Evolutionary conservation across 331 rosid genomes (phyloP).

Genomic region (Telfairia occidentalis): DNA sequence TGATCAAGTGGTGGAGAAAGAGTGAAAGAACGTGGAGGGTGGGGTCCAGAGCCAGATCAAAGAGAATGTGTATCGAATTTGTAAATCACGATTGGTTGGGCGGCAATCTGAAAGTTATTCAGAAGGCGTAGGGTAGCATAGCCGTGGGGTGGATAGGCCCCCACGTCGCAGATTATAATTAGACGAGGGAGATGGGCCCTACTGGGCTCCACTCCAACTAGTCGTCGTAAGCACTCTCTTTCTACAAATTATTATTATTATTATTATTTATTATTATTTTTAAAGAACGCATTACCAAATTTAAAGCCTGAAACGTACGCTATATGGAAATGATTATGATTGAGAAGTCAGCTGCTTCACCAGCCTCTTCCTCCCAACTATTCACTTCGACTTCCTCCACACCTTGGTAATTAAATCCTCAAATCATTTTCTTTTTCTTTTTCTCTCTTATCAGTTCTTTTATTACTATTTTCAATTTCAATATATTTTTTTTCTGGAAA

Average conservation of each 20-base stretch:
- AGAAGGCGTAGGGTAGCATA: not conserved
- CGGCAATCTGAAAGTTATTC: not conserved
- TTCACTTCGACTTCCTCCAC: not conserved
- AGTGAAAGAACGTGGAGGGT: not conserved
- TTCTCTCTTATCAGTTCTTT: not conserved
- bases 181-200: conserved; percentile 1
- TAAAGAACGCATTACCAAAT: not conserved
- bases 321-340: not conserved
- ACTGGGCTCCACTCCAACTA: conserved; percentile 4
- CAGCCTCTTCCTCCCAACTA: not conserved
- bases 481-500: too few relatives aligned
- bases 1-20: not conserved
- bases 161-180: conserved; percentile 18
- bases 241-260: too few relatives aligned
- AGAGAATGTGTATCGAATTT: not conserved
- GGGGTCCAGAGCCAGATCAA: conserved; percentile 1
- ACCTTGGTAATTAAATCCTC: not conserved
- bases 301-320: conserved; percentile 10
- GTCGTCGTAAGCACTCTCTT: too few relatives aligned
- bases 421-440: not conserved
- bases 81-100: not conserved
- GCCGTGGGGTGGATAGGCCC: not conserved
- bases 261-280: too few relatives aligned
- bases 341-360: not conserved
- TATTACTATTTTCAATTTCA: not conserved